Base-by-base conservation (phyloP, 2,329 filamentous ascomycete species). In the Sarocladium strictum region DNA sequence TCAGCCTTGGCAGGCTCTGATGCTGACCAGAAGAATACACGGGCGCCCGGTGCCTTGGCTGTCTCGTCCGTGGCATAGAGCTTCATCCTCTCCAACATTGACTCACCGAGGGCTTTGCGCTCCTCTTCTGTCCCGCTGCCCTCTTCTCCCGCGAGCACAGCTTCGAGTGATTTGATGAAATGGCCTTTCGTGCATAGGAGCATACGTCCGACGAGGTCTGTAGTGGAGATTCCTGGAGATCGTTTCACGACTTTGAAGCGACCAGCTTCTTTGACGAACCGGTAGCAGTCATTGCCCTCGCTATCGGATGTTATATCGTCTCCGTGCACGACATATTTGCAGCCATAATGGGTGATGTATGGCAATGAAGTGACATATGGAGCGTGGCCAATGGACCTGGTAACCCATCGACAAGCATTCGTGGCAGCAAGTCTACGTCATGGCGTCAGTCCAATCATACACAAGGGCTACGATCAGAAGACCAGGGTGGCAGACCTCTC, bases 131-230 rank as follows among this genome's bases (percentile, higher is more conserved):
- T 84, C 15, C 89, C 89, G 15, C 78, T 78, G 2, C 90, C 90
- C 65, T 95, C 89, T 43, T 83, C 71, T 3, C 89, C 91, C 1
- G 76, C 75, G 6, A 97, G 76, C 24, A 79, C 74, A 53, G 78
- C 81, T 61, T 86, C 79, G 41, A 97, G 77, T 0, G 87, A 92
- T 63, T 85, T 87, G 69, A 97, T 93, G 66, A 96, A 96, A 72
- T 99, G 94, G 21, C 85, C 89, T 66, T 86, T 87, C n/a, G 93
- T 97, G 76, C 92, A 97, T 15, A 97, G 78, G 64, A 99, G 77
- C 94, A 99, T 99, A 64, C 94, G 86, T 19, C 94, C 94, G 24
- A 99, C 94, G n/a, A 99, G 81, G 67, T 99, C 94, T 3, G 94
- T 99, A 2, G 94, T 99, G 10, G 90, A 96, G 65, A 99, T 99